Evolutionary conservation across 768 basidiomycete species (phyloP).

Genomic region (Lactarius psammicola): DNA sequence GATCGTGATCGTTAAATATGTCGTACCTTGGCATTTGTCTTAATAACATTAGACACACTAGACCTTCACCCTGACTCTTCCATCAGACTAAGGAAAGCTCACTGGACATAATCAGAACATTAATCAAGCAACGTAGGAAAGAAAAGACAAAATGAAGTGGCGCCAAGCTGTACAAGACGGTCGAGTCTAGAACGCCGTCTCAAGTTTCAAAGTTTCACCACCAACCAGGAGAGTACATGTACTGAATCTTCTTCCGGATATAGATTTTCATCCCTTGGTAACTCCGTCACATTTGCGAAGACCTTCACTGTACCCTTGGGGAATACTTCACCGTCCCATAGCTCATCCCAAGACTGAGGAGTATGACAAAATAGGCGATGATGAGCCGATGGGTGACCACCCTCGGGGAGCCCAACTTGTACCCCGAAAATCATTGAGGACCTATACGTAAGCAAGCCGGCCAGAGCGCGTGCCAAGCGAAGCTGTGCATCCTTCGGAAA

Average conservation of each 20-base stretch:
- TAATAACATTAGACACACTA: background rate
- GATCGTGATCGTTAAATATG: background rate
- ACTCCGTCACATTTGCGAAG: slow-evolving; percentile 18
- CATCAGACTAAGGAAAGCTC: background rate
- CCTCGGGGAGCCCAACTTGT: slow-evolving; percentile 38
- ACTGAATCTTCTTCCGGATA: background rate
- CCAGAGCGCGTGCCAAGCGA: slow-evolving; percentile 43
- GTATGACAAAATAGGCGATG: slow-evolving; percentile 36
- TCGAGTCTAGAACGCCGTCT: background rate
- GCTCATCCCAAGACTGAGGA: slow-evolving; percentile 38
- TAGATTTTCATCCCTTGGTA: background rate
- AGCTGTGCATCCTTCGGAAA: slow-evolving; percentile 44
- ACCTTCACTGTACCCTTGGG: slow-evolving; percentile 37
- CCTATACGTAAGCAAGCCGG: slow-evolving; percentile 42
- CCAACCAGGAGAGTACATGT: background rate
- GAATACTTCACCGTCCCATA: slow-evolving; percentile 43
- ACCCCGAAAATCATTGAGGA: slow-evolving; percentile 47
- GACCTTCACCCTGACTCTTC: background rate
- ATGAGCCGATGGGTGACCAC: slow-evolving; percentile 30
- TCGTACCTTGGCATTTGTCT: background rate
- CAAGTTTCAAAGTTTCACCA: slow-evolving; percentile 1
- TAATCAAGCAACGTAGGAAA: background rate
- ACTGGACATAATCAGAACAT: background rate
- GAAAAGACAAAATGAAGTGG: background rate
- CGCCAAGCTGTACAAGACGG: background rate